These are phyloP conservation scores for Coccinonectria pachysandricola DNA, from an alignment of 2,329 filamentous ascomycete species.

Conservation along the genomic window DNA sequence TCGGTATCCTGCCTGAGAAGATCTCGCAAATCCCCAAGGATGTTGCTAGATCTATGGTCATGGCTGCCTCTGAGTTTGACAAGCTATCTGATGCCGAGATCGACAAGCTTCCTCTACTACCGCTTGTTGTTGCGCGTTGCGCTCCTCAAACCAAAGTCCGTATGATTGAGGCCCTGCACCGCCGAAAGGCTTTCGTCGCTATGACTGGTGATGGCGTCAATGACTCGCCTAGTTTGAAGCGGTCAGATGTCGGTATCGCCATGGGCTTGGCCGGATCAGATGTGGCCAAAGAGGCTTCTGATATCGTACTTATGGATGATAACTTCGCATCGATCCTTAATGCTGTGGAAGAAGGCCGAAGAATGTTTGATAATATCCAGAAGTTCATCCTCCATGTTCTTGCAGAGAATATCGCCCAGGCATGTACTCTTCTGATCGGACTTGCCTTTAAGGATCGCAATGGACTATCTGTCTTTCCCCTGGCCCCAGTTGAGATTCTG, in stretches of 20 bases:
- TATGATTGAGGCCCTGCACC: slow-evolving; percentile 65
- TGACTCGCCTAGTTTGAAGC: slow-evolving; percentile 56
- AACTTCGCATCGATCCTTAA: slow-evolving; percentile 43
- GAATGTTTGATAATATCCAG: slow-evolving; percentile 62
- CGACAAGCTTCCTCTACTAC: slow-evolving; percentile 50
- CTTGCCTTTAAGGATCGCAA: slow-evolving; percentile 56
- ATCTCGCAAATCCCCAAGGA: slow-evolving; percentile 32
- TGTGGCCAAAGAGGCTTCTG: slow-evolving; percentile 56
- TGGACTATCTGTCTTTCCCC: slow-evolving; percentile 59
- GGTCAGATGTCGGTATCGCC: slow-evolving; percentile 58
- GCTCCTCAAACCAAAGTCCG: slow-evolving; percentile 61
- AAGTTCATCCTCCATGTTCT: slow-evolving; percentile 59
- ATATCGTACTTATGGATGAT: slow-evolving; percentile 59
- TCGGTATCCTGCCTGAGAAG: slow-evolving; percentile 41
- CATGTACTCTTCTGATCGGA: slow-evolving; percentile 54
- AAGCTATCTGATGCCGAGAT: slow-evolving; percentile 51
- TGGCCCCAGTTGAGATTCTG: slow-evolving; percentile 60
- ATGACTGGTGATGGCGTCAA: slow-evolving; percentile 67
- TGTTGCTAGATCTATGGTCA: slow-evolving; percentile 46
- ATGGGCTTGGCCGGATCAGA: slow-evolving; percentile 57
- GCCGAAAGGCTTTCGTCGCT: slow-evolving; percentile 49
- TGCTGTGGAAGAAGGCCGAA: slow-evolving; percentile 51
- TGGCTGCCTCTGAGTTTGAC: slow-evolving; percentile 55
- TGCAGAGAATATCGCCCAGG: slow-evolving; percentile 57
- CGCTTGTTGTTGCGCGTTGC: slow-evolving; percentile 60